Evolutionary conservation across 257 asterid species (phyloP).

Genomic region (Solanum bulbocastanum): DNA sequence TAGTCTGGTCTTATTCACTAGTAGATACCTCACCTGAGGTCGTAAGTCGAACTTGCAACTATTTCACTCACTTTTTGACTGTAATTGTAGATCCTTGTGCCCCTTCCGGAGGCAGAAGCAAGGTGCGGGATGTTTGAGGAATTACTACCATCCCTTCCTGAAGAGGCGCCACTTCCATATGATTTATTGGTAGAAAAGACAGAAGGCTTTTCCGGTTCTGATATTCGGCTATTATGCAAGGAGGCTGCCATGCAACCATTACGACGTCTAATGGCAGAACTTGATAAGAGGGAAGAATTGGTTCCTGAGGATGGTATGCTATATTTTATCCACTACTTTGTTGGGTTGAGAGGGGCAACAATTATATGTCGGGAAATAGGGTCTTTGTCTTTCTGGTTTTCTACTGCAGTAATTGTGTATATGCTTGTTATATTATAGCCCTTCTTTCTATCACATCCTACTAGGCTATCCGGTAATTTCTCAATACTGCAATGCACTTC

Average conservation of each 20-base stretch:
- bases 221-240: constrained; percentile 83
- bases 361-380: background rate
- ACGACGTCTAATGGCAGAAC: constrained; percentile 64
- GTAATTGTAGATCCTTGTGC: constrained; percentile 70
- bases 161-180: constrained; percentile 57
- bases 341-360: background rate
- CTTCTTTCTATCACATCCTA: background rate
- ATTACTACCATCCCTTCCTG: constrained; percentile 43
- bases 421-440: background rate
- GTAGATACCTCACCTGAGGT: background rate
- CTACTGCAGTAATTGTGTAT: background rate
- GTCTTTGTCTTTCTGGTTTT: background rate
- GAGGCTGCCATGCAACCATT: constrained; percentile 99
- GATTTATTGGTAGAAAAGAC: constrained; percentile 60
- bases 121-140: constrained; percentile 88
- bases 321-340: background rate
- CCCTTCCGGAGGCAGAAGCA: constrained; percentile 95
- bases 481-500: background rate
- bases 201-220: constrained; percentile 91
- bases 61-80: background rate
- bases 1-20: background rate
- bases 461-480: background rate
- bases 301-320: constrained; percentile 81
- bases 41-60: background rate
- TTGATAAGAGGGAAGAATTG: constrained; percentile 52